These are phyloP conservation scores for Papiliotrema nemorosa DNA, from an alignment of 1,284 basidiomycete genomes.

Conservation along the genomic window DNA sequence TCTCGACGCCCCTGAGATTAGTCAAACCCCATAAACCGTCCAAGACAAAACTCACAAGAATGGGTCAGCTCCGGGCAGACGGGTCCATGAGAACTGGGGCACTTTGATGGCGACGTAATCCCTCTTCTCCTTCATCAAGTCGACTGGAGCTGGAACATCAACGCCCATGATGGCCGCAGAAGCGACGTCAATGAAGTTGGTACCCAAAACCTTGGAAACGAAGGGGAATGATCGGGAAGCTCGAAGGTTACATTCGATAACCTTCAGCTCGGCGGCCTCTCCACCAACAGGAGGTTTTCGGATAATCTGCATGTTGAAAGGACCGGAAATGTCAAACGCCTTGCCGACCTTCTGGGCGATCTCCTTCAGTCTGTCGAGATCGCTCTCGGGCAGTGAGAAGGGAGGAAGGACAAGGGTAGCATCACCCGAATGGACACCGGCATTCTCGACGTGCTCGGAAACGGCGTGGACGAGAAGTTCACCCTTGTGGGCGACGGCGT, in stretches of 20 bases:
- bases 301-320: slow-evolving; percentile 99
- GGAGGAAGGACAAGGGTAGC: slow-evolving; percentile 98
- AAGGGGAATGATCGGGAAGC: slow-evolving; percentile 99
- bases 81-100: slow-evolving; percentile 98
- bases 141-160: slow-evolving; percentile 86
- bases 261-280: slow-evolving; percentile 71
- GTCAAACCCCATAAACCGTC: neutral
- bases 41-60: slow-evolving; percentile 69
- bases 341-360: slow-evolving; percentile 93
- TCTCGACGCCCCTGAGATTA: slow-evolving; percentile 58
- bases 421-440: slow-evolving; percentile 98
- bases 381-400: slow-evolving; percentile 69
- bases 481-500: slow-evolving; percentile 93
- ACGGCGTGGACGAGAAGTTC: slow-evolving; percentile 93
- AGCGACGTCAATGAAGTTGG: slow-evolving; percentile 95
- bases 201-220: slow-evolving; percentile 94
- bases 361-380: slow-evolving; percentile 79
- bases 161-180: slow-evolving; percentile 85
- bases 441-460: slow-evolving; percentile 98
- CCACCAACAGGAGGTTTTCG: slow-evolving; percentile 65
- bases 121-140: slow-evolving; percentile 84
- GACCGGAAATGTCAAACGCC: slow-evolving; percentile 94
- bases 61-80: slow-evolving; percentile 80
- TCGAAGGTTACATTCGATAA: slow-evolving; percentile 98
- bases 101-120: slow-evolving; percentile 98